Evolutionary conservation across 225 moss, liverwort and hornwort species (phyloP).

Genomic region (Climacium dendroides): DNA sequence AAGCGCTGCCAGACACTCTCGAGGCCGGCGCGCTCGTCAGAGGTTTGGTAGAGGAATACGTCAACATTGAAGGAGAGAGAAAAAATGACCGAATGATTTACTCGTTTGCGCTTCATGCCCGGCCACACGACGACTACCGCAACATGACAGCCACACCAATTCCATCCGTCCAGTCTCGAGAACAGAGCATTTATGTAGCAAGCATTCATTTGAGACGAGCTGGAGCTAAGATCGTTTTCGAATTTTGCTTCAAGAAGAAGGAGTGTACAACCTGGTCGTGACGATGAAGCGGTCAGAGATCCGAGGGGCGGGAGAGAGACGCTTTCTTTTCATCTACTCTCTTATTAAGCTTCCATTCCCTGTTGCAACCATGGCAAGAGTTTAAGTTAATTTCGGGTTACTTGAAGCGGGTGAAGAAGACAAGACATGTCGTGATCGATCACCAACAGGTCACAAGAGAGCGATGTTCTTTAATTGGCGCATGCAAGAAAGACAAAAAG

Average conservation of each 20-base stretch:
- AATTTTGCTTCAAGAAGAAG: not conserved
- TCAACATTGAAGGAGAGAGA: not conserved
- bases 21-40: not conserved
- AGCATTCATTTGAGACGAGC: not conserved
- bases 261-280: not conserved
- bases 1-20: not conserved
- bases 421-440: not conserved
- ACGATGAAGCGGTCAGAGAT: not conserved
- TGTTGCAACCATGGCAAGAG: not conserved
- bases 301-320: not conserved
- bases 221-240: not conserved
- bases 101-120: not conserved
- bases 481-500: not conserved
- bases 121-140: not conserved
- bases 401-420: not conserved
- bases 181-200: not conserved
- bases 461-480: not conserved
- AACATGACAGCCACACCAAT: not conserved
- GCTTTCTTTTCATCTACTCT: not conserved
- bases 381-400: not conserved
- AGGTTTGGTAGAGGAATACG: not conserved
- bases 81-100: not conserved
- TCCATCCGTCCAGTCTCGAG: not conserved
- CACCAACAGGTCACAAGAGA: not conserved
- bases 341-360: not conserved